A percentile compares a stretch with the other conserved stretches of the same genome.
These are phyloP conservation scores for Coemansia sp. DNA, from an alignment of 192 early-diverging fungal genomes.

Conservation along the genomic window DNA sequence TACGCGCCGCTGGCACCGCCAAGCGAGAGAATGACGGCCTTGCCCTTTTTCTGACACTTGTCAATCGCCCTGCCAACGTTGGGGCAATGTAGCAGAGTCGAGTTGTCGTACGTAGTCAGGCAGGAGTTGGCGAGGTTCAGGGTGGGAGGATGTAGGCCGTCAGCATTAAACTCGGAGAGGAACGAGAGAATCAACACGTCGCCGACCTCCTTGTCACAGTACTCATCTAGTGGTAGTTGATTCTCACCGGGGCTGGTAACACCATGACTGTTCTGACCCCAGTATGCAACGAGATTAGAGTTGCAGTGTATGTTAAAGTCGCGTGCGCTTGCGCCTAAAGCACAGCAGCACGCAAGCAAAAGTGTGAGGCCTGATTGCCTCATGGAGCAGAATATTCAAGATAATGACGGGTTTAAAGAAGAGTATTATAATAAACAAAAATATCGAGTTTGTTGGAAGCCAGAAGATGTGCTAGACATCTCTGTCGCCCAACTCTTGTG, in stretches of 20 bases:
- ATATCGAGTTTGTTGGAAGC: neutral
- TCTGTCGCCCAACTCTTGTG: neutral
- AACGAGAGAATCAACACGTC: constrained; percentile 67
- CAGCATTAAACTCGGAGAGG: constrained; percentile 67
- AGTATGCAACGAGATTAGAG: constrained; percentile 63
- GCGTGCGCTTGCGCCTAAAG: constrained; percentile 14
- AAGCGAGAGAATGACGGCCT: constrained; percentile 72
- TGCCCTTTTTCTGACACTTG: constrained; percentile 73
- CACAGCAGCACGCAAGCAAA: constrained; percentile 20
- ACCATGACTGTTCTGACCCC: constrained; percentile 65
- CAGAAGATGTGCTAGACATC: neutral
- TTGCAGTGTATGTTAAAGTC: constrained; percentile 59
- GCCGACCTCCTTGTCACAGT: constrained; percentile 59
- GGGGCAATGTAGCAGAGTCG: constrained; percentile 70
- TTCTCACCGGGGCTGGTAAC: constrained; percentile 45
- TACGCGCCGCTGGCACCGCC: constrained; percentile 71
- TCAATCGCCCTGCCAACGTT: constrained; percentile 68
- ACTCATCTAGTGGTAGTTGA: constrained; percentile 60
- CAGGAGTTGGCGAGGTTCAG: constrained; percentile 76
- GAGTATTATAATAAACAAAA: neutral
- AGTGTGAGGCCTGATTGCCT: constrained; percentile 21
- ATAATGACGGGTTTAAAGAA: neutral
- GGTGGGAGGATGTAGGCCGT: constrained; percentile 60
- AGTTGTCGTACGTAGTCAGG: constrained; percentile 58
- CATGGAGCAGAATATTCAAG: constrained; percentile 7